These are phyloP conservation scores for Takakia lepidozioides DNA, from an alignment of 225 moss, liverwort and hornwort genomes.

Conservation along the genomic window DNA sequence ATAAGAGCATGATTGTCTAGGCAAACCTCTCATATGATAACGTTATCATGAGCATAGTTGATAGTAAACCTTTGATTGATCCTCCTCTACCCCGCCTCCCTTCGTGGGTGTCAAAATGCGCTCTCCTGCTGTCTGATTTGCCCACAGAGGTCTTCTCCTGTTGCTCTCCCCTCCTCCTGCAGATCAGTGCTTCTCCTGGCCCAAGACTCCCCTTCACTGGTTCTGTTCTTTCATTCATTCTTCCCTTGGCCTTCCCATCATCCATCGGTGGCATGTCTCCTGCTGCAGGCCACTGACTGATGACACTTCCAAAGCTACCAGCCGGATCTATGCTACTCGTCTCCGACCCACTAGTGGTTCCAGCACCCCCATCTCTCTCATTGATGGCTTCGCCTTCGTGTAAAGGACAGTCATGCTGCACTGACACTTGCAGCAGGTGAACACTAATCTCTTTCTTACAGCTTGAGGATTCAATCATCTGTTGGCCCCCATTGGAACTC, in stretches of 20 bases:
- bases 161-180: too few relatives aligned
- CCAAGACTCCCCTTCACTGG: too few relatives aligned
- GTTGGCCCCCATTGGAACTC: too few relatives aligned
- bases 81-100: constrained; percentile 14
- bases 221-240: constrained; percentile 31
- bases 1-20: too few relatives aligned
- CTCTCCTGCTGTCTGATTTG: constrained; percentile 36
- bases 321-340: constrained; percentile 44
- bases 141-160: constrained; percentile 43
- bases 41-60: neutral
- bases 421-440: too few relatives aligned
- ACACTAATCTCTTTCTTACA: too few relatives aligned
- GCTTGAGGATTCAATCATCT: too few relatives aligned
- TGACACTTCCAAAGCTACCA: constrained; percentile 31
- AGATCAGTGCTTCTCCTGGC: too few relatives aligned
- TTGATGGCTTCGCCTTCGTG: constrained; percentile 31
- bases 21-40: neutral
- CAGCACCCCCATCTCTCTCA: constrained; percentile 39
- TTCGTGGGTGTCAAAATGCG: constrained; percentile 47
- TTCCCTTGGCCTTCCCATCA: constrained; percentile 33
- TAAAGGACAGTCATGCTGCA: constrained; percentile 38
- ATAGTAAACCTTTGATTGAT: constrained; percentile 25
- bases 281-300: constrained; percentile 17
- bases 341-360: constrained; percentile 42
- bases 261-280: constrained; percentile 30